Conservation (phyloP, 1,284 basidiomycete species). For the Gymnopus androsaceus region DNA sequence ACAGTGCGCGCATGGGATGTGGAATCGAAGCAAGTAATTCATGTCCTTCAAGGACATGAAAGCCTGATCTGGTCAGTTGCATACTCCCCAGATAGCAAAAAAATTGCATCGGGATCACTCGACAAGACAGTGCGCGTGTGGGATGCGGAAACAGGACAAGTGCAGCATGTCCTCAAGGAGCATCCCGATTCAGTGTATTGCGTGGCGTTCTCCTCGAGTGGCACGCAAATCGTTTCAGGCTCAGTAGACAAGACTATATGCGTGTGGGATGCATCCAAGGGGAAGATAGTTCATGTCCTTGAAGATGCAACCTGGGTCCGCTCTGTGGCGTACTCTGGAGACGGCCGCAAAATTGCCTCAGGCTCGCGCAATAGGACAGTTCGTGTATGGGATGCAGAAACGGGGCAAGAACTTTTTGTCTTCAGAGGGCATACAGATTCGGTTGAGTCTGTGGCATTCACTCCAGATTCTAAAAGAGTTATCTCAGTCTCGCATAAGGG, state of each 20-base stretch:
- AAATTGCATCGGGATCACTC: slow-evolving; percentile 10
- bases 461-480: slow-evolving; percentile 22
- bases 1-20: no score
- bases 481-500: slow-evolving; percentile 23
- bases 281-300: slow-evolving; percentile 8
- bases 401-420: not conserved
- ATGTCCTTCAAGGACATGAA: no score
- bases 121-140: no score
- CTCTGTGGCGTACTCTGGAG: slow-evolving; percentile 20
- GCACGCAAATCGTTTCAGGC: slow-evolving; percentile 27
- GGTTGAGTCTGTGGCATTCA: slow-evolving; percentile 19
- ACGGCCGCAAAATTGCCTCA: slow-evolving; percentile 24
- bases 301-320: slow-evolving; percentile 9
- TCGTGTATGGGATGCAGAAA: slow-evolving; percentile 17
- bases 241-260: slow-evolving; percentile 27
- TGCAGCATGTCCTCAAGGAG: slow-evolving; percentile 3
- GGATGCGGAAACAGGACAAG: not conserved
- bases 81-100: slow-evolving; percentile 11
- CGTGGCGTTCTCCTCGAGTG: slow-evolving; percentile 24
- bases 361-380: slow-evolving; percentile 30
- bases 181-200: slow-evolving; percentile 17
- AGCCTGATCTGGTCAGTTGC: no score
- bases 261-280: slow-evolving; percentile 26
- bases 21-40: no score
- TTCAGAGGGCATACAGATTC: not conserved